Evolutionary conservation across 345 rosid genomes (phyloP), one percentile per base, ranked within the genome.

Genomic region (Alliaria petiolata): DNA sequence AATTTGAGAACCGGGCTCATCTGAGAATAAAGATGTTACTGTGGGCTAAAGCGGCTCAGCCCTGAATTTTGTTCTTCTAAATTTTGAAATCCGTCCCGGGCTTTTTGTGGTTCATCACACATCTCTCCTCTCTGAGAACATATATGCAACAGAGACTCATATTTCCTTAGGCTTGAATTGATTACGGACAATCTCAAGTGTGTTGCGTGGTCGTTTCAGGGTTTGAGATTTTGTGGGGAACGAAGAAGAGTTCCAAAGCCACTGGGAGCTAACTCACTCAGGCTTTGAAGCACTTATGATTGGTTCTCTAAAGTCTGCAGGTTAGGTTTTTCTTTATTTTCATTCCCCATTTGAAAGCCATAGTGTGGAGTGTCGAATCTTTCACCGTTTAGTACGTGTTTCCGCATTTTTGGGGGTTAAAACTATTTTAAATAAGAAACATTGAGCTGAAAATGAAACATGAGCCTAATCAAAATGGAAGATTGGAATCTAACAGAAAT

Each of bases 191-290:
- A 50, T 42, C 26, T 40, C 26, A 51, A 31, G 10, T 25, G n/a
- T 25, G 36, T 36, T 51, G 59, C 17, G 50, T 65, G 12, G 28
- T 51, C 45, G 38, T 51, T 65, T 65, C 70, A 65, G 60, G 70
- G 8, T 10, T n/a, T 25, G 36, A 36, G 22, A 65, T 22, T 35
- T n/a, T n/a, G n/a, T n/a, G n/a, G n/a, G n/a, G n/a, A n/a, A n/a
- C n/a, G n/a, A n/a, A n/a, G n/a, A n/a, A n/a, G 61, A 11, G 50
- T 51, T 25, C 30, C 71, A 15, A 30, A 54, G 54, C 17, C 19
- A 30, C 13, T 30, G 42, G 52, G 33, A 30, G 30, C 22, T 42
- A 67, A 8, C 12, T 54, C 12, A 31, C 8, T 54, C 15, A 19
- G 54, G 13, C 62, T 39, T 52, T 53, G 30, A 67, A 26, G 71